Conservation (phyloP, 2,329 filamentous ascomycete genomes). For the Metarhizium sp. region DNA sequence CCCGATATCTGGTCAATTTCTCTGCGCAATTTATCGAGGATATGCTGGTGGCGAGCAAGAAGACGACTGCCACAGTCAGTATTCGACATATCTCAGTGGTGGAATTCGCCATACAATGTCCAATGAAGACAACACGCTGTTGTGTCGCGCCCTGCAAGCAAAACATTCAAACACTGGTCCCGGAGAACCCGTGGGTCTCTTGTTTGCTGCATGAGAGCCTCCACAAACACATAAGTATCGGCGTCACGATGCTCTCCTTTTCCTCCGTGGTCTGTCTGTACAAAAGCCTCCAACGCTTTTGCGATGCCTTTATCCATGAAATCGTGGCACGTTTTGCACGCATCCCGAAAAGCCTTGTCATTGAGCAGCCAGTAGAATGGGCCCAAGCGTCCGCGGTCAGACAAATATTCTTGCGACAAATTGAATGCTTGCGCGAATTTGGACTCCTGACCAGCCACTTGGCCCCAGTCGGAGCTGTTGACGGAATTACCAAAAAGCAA, state of each 20-base stretch:
- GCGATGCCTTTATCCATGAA: slow-evolving; percentile 3
- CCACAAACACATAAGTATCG: slow-evolving; percentile 8
- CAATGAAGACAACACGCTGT: slow-evolving; percentile 14
- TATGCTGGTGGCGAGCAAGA: slow-evolving; percentile 7
- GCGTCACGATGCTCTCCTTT: background rate
- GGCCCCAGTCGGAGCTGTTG: slow-evolving; percentile 12
- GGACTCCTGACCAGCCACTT: slow-evolving; percentile 1
- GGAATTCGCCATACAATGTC: slow-evolving; percentile 8
- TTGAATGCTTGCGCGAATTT: slow-evolving; percentile 12
- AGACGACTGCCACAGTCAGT: slow-evolving; percentile 1
- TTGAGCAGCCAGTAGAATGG: slow-evolving; percentile 6
- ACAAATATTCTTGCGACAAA: slow-evolving; percentile 4
- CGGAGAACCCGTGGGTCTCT: slow-evolving; percentile 7
- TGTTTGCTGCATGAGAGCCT: slow-evolving; percentile 8
- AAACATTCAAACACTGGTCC: slow-evolving; percentile 9
- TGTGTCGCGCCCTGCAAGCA: slow-evolving; percentile 15
- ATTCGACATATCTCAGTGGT: too few species aligned
- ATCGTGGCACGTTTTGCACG: slow-evolving; percentile 4
- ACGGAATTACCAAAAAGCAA: slow-evolving; percentile 49
- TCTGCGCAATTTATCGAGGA: slow-evolving; percentile 9
- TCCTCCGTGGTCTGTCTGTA: background rate
- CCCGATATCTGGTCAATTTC: slow-evolving; percentile 5
- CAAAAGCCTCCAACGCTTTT: background rate
- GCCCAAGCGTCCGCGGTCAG: slow-evolving; percentile 6
- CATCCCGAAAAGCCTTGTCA: slow-evolving; percentile 3